Evolutionary conservation across 176 grass and related monocot genomes (phyloP).

Genomic region (Oryza officinalis): DNA sequence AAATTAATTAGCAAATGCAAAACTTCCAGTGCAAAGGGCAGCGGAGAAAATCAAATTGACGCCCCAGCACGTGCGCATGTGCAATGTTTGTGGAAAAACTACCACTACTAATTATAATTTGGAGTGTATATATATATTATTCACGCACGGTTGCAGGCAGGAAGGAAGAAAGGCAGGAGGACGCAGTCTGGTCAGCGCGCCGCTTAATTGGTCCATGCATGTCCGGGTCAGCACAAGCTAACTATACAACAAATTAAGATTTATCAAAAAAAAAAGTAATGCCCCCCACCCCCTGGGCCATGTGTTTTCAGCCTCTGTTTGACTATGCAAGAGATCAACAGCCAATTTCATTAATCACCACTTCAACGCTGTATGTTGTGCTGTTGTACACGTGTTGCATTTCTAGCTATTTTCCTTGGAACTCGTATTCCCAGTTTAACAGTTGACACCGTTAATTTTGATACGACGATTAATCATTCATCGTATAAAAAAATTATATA

Average conservation of each 20-base stretch:
- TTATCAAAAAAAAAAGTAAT: not conserved
- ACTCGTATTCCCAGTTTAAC: no score
- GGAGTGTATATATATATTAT: not conserved
- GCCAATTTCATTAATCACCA: not conserved
- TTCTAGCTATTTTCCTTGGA: no score
- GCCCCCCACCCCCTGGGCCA: not conserved
- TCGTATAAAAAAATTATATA: no score
- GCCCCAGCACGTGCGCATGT: no score
- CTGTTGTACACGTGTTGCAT: no score
- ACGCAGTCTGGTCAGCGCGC: not conserved
- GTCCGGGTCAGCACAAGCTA: not conserved
- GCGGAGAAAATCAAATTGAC: no score
- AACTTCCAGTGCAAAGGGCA: not conserved
- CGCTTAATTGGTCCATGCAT: not conserved
- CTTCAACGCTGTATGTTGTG: not conserved
- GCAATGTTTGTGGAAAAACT: no score
- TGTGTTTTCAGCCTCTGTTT: not conserved
- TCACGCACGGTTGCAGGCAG: not conserved
- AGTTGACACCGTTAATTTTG: no score
- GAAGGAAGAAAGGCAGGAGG: not conserved
- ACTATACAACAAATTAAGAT: not conserved
- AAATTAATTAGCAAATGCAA: not conserved
- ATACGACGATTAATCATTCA: no score
- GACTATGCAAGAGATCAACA: not conserved
- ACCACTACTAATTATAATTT: not conserved